Evolutionary conservation across 1,284 basidiomycete genomes (phyloP), one percentile per base, ranked within the genome.

Genomic region (Puccinia coronata): DNA sequence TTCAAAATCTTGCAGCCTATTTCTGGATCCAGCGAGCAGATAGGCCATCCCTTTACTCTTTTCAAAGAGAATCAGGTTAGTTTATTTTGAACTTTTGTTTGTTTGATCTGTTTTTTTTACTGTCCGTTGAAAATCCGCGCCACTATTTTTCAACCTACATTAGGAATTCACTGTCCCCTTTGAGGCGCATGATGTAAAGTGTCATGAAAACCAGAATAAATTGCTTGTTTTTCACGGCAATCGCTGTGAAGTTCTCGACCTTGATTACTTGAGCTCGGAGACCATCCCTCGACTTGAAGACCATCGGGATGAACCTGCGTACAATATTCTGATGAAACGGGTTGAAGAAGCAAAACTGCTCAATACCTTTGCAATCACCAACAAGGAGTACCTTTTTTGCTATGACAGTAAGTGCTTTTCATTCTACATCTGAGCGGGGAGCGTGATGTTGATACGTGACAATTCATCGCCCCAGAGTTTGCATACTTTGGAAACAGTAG

Each of bases 401-500:
- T 98, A 96, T 85, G 92, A 95, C 85, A 92, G 75, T 77, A 31
- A 77, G 75, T 53, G 8, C 53, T 14, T 47, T 3, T 31, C 67
- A 6, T 18, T 76, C n/a, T 57, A 20, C 63, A 18, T 39, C 41
- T 14, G n/a, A 49, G 67, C 3, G 25, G 23, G n/a, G 28, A 51
- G 11, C 6, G 2, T 51, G 5, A 61, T n/a, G 6, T 59, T 43
- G 6, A 61, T 1, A 9, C 51, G 34, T 20, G 31, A 31, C 31
- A 23, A 14, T 36, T 39, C 2, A 55, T 39, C n/a, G 2, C 20
- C n/a, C 39, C 18, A 75, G 73, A 94, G 86, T 96, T 98, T 83
- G 96, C 95, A 12, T 89, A 96, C 81, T 96, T 93, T 84, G 93
- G 94, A 55, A 91, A 93, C 85, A 92, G 93, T 70, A 93, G 95